Percentiles rank a stretch among this genome's conserved stretches.
Evolutionary conservation across 352 stramenopile genomes (phyloP).

Genomic region (Aphanomyces astaci): DNA sequence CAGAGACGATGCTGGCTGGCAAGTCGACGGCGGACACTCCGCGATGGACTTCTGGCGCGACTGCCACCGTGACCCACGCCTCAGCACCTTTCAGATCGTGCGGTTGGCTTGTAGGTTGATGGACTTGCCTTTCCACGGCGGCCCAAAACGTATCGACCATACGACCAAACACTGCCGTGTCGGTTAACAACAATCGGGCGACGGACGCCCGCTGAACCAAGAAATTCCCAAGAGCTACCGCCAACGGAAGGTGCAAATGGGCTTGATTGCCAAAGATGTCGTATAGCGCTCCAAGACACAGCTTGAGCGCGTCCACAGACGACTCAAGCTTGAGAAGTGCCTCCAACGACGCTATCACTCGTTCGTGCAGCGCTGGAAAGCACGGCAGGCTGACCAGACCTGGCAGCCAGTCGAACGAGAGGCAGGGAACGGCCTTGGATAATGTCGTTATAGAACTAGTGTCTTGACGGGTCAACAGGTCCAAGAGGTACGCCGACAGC

Average conservation of each 20-base stretch:
- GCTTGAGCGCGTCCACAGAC: conserved; percentile 51
- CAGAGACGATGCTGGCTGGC: conserved; percentile 45
- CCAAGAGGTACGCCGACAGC: conserved; percentile 56
- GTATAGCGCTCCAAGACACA: conserved; percentile 59
- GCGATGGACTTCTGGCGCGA: not conserved
- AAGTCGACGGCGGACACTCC: not conserved
- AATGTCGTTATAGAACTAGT: conserved; percentile 23
- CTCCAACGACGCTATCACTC: conserved; percentile 58
- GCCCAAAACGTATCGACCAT: conserved; percentile 56
- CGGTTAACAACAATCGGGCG: conserved; percentile 46
- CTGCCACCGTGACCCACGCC: not conserved
- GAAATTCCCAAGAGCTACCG: conserved; percentile 55
- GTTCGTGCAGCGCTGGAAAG: conserved; percentile 45
- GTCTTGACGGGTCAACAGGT: conserved; percentile 40
- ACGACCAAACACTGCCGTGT: conserved; percentile 48
- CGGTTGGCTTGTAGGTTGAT: not conserved
- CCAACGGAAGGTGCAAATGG: conserved; percentile 34
- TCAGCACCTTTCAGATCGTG: no score
- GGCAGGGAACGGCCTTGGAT: conserved; percentile 20
- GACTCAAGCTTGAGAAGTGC: conserved; percentile 63
- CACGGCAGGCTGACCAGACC: conserved; percentile 59
- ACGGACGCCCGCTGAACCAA: conserved; percentile 61
- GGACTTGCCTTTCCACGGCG: conserved; percentile 46
- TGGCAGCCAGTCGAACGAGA: conserved; percentile 64
- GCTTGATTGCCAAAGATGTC: conserved; percentile 36